Evolutionary conservation across 768 basidiomycete genomes (phyloP), one percentile per base, ranked within the genome.

Genomic region (Podaxis sp.): DNA sequence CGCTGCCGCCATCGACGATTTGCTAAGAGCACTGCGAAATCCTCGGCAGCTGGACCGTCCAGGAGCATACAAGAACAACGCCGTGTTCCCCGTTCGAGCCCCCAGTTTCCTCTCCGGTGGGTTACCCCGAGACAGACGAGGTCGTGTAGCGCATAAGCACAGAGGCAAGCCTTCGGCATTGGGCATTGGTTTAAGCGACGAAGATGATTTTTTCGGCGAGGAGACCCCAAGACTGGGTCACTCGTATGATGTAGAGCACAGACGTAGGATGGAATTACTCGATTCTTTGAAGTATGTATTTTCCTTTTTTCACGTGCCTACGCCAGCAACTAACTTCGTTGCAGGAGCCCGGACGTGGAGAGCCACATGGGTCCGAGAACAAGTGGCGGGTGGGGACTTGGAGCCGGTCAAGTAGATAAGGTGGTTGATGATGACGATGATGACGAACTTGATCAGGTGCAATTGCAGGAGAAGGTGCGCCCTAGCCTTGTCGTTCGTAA

Each of bases 301-400:
- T 11, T 18, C 23, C 11, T 21, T 21, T 21, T 23, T 47, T 9
- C 21, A 10, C 9, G 11, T 13, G n/a, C 28, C 9, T 0, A 11
- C 9, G 38, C 23, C n/a, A 4, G 14, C 40, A 4, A 25, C 32
- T 57, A 40, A 44, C 63, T 42, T 10, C 32, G 5, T 55, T 59
- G 56, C 64, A 84, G 83, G 74, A 86, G 84, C 67, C 83, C 84
- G 0, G 85, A 82, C 66, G 63, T 76, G 9, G 82, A 80, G 11
- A 65, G 68, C 11, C 65, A 73, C 10, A 68, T 71, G 44, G 61
- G 46, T 3, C 59, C 73, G 5, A 74, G 80, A 40, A 80, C 78
- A 14, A 85, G 82, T n/a, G 87, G 88, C 11, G 89, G 89, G 13
- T 91, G 89, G 89, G 90, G 88, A 2, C 74, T 90, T 1, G 90